Evolutionary conservation across 345 rosid species (phyloP).

Genomic region (Heritiera fomes): DNA sequence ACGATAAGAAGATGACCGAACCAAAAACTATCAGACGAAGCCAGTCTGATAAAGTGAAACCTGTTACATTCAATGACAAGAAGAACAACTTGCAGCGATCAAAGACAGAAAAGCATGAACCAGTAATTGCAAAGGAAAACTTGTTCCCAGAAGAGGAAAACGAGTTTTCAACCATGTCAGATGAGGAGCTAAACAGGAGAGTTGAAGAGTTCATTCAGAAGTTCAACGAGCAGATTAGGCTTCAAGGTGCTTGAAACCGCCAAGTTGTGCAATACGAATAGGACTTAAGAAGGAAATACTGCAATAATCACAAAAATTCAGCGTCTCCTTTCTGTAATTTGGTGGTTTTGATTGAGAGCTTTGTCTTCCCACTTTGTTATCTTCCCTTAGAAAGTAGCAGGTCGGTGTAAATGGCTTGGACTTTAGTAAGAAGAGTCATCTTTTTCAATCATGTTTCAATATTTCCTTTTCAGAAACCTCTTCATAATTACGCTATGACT

Average conservation of each 20-base stretch:
- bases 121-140: neutral
- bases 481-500: neutral
- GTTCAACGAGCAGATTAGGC: constrained; percentile 56
- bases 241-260: constrained; percentile 21
- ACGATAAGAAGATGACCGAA: constrained; percentile 12
- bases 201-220: constrained; percentile 73
- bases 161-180: constrained; percentile 64
- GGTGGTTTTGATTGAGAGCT: neutral
- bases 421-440: neutral
- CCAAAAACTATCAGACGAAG: constrained; percentile 33
- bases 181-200: constrained; percentile 68
- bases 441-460: neutral
- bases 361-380: constrained; percentile 6
- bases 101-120: constrained; percentile 7
- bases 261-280: constrained; percentile 20
- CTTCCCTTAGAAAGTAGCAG: neutral
- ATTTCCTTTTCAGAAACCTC: neutral
- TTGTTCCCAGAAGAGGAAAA: constrained; percentile 32
- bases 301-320: too few species aligned
- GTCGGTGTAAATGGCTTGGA: constrained; percentile 8
- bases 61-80: constrained; percentile 31
- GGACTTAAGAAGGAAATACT: constrained; percentile 1
- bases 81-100: constrained; percentile 25
- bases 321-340: neutral
- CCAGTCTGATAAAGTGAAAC: constrained; percentile 42